These are phyloP conservation scores for Mycena vulgaris DNA, from an alignment of 768 basidiomycete species.

Conservation along the genomic window DNA sequence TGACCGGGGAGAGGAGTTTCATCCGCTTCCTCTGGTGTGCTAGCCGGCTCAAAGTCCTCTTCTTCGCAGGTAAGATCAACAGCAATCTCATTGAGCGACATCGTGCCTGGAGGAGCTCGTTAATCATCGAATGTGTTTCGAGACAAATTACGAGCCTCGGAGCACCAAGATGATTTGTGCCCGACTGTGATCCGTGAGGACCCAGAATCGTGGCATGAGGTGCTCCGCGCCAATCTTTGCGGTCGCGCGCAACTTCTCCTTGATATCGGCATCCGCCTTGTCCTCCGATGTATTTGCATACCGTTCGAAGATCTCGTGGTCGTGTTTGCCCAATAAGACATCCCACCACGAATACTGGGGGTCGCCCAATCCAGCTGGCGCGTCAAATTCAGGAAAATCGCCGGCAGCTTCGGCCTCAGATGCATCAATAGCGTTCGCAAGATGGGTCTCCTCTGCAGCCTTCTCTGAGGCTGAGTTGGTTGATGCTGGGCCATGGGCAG, in stretches of 20 bases:
- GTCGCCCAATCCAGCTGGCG: constrained; percentile 40
- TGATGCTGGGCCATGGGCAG: constrained; percentile 49
- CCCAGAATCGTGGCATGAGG: constrained; percentile 89
- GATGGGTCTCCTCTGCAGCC: constrained; percentile 70
- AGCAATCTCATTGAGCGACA: constrained; percentile 90
- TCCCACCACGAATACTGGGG: constrained; percentile 87
- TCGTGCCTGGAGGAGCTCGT: constrained; percentile 67
- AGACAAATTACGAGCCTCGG: constrained; percentile 59
- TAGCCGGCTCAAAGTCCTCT: constrained; percentile 73
- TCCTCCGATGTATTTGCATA: constrained; percentile 58
- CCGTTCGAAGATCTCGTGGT: constrained; percentile 85
- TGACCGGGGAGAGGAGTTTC: constrained; percentile 53
- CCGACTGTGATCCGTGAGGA: constrained; percentile 84
- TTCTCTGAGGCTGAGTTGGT: constrained; percentile 57
- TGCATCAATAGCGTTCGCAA: constrained; percentile 78
- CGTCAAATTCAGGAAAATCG: constrained; percentile 46
- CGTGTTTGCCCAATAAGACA: constrained; percentile 83
- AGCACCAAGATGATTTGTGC: constrained; percentile 83
- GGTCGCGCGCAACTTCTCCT: constrained; percentile 65
- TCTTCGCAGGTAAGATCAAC: constrained; percentile 89
- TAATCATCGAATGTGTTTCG: neutral
- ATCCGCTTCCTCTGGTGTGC: constrained; percentile 52
- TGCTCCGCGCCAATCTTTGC: constrained; percentile 78
- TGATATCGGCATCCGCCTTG: constrained; percentile 51
- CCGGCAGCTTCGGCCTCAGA: constrained; percentile 78